A percentile compares a stretch with the other conserved stretches of the same genome.
These are phyloP conservation scores for Scenedesmus sp. DNA, from an alignment of 163 green algal species.

Conservation along the genomic window DNA sequence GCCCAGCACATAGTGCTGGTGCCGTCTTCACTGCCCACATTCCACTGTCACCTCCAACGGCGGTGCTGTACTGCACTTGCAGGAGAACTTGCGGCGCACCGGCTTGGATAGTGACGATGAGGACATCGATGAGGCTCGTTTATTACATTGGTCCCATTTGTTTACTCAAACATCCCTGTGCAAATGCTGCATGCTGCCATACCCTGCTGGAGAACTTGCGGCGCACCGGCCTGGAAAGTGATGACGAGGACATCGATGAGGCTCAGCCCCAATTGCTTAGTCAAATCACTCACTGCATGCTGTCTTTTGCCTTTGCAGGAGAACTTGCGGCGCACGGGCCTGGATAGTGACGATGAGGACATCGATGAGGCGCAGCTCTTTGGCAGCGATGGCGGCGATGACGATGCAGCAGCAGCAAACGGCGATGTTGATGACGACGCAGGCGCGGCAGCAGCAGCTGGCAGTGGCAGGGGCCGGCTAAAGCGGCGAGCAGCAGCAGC, in stretches of 20 bases:
- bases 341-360: slow-evolving; percentile 14
- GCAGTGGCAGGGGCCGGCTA: neutral
- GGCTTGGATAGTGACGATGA: slow-evolving; percentile 14
- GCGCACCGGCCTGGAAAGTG: neutral
- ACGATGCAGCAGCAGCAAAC: neutral
- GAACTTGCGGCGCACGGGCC: neutral
- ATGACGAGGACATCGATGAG: neutral
- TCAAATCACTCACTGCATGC: neutral
- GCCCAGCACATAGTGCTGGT: neutral
- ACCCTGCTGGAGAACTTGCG: neutral
- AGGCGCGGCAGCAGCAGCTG: neutral
- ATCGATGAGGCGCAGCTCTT: slow-evolving; percentile 21
- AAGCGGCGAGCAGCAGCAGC: slow-evolving; percentile 4
- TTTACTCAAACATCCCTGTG: neutral
- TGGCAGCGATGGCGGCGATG: neutral
- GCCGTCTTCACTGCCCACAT: neutral
- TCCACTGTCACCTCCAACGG: no score
- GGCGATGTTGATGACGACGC: neutral
- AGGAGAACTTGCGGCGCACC: neutral
- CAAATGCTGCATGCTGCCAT: neutral
- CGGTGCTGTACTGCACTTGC: no score
- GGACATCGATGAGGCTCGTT: no score
- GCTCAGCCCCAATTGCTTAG: no score
- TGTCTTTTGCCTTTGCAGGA: neutral
- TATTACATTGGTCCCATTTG: neutral